Percentiles rank a stretch among this genome's conserved stretches.
Evolutionary conservation across 768 basidiomycete genomes (phyloP).

Genomic region (Chalciporus chontae): DNA sequence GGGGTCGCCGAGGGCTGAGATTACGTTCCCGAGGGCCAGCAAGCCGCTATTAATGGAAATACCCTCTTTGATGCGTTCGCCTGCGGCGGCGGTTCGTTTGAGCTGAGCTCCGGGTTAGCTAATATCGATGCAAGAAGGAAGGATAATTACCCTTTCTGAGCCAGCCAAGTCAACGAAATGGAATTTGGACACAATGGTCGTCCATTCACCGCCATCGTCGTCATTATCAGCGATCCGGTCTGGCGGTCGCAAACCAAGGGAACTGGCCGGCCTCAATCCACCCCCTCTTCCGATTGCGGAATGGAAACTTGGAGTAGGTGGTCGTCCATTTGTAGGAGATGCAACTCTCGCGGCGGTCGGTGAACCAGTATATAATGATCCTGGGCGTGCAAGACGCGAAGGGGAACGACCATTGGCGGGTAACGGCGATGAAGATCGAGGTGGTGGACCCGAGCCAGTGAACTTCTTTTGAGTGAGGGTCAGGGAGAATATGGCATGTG

Average conservation of each 20-base stretch:
- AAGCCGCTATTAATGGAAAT: conserved; percentile 98
- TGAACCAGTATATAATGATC: conserved; percentile 59
- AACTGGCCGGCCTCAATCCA: conserved; percentile 70
- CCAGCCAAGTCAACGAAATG: conserved; percentile 99
- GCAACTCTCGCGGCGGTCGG: conserved; percentile 45
- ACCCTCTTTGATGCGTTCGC: conserved; percentile 98
- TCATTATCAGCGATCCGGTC: conserved; percentile 45
- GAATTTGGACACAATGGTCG: conserved; percentile 90
- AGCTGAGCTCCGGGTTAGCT: conserved; percentile 47
- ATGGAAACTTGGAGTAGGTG: conserved; percentile 76
- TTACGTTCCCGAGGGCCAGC: conserved; percentile 95
- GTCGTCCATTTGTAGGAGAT: conserved; percentile 76
- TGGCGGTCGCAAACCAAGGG: conserved; percentile 64
- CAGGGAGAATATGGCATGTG: conserved; percentile 98
- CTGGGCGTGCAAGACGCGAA: conserved; percentile 79
- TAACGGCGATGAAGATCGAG: conserved; percentile 74
- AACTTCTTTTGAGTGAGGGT: conserved; percentile 90
- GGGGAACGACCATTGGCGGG: conserved; percentile 71
- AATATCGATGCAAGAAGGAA: conserved; percentile 3
- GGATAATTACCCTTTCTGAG: conserved; percentile 72
- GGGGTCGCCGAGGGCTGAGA: conserved; percentile 95
- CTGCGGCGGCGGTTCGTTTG: conserved; percentile 93
- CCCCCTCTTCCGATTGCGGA: conserved; percentile 69
- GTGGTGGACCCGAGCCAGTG: conserved; percentile 63
- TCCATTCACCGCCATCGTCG: conserved; percentile 77